A percentile compares a stretch with the other conserved stretches of the same genome.
Conservation (phyloP, 2,329 filamentous ascomycete species). For the Grosmannia clavigera region DNA sequence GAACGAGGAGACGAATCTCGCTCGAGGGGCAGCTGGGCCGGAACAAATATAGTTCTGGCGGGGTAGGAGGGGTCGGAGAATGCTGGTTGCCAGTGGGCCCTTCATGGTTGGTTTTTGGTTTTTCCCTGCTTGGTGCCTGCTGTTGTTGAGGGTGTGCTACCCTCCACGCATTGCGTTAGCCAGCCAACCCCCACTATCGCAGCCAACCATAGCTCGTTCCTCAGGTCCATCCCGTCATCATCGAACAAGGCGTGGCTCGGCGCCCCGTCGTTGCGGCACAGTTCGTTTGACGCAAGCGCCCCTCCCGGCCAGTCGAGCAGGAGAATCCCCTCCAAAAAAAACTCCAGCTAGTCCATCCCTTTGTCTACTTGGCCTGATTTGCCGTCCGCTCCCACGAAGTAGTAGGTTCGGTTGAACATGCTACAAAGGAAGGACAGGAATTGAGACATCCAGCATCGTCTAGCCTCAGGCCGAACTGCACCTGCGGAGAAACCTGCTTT, state of each 20-base stretch:
- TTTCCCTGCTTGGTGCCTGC: constrained; percentile 4
- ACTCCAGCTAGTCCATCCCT: neutral
- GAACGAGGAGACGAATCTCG: constrained; percentile 18
- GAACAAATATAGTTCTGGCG: constrained; percentile 20
- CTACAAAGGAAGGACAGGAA: neutral
- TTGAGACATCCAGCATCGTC: neutral
- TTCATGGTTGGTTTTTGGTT: neutral
- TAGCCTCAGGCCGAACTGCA: neutral
- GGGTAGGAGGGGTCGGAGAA: constrained; percentile 28
- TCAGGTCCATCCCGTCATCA: neutral
- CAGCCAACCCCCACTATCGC: neutral
- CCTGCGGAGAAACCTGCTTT: neutral
- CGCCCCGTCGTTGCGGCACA: neutral
- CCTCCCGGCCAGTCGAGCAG: neutral
- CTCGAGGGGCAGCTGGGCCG: constrained; percentile 20
- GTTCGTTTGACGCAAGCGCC: neutral
- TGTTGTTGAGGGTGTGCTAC: neutral
- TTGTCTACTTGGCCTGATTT: neutral
- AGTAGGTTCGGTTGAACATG: neutral
- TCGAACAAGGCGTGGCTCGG: neutral
- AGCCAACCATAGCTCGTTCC: neutral
- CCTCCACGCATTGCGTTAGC: constrained; percentile 1
- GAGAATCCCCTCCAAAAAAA: neutral
- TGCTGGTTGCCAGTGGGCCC: constrained; percentile 14
- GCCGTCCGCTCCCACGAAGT: neutral